These are phyloP conservation scores for Cercophora newfieldiana DNA, from an alignment of 495 filamentous ascomycete species.

Conservation along the genomic window DNA sequence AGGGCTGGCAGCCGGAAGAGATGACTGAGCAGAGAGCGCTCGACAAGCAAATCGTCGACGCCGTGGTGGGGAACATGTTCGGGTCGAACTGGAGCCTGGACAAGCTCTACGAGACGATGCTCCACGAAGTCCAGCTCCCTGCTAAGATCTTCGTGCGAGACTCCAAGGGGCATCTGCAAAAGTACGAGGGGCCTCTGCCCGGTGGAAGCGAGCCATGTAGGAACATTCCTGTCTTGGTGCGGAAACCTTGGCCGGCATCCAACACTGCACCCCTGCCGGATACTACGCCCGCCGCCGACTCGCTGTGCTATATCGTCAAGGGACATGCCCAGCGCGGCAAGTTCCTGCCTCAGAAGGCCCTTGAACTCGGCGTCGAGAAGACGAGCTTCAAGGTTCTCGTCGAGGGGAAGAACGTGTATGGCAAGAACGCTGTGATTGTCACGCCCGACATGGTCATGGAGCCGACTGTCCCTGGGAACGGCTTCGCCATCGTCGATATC, in stretches of 20 bases:
- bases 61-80: slow-evolving; percentile 78
- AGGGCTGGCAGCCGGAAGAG: slow-evolving; percentile 1
- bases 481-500: slow-evolving; percentile 79
- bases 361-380: slow-evolving; percentile 53
- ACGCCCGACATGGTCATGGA: slow-evolving; percentile 55
- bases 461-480: slow-evolving; percentile 40
- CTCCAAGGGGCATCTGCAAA: slow-evolving; percentile 61
- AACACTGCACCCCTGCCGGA: slow-evolving; percentile 61
- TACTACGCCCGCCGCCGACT: slow-evolving; percentile 61
- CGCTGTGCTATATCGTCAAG: slow-evolving; percentile 83
- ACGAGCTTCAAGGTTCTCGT: slow-evolving; percentile 54
- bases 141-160: slow-evolving; percentile 71
- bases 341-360: slow-evolving; percentile 68
- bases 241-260: slow-evolving; percentile 82
- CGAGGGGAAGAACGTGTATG: slow-evolving; percentile 50
- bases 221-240: slow-evolving; percentile 69
- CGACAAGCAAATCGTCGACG: slow-evolving; percentile 52
- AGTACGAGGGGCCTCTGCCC: slow-evolving; percentile 66
- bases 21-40: slow-evolving; percentile 9
- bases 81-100: slow-evolving; percentile 74
- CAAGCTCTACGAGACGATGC: slow-evolving; percentile 59
- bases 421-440: slow-evolving; percentile 57
- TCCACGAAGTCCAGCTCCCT: slow-evolving; percentile 66
- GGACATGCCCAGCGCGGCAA: slow-evolving; percentile 73
- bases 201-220: slow-evolving; percentile 50